These are phyloP conservation scores for Boletus mariae DNA, from an alignment of 1,284 basidiomycete genomes.

Conservation along the genomic window DNA sequence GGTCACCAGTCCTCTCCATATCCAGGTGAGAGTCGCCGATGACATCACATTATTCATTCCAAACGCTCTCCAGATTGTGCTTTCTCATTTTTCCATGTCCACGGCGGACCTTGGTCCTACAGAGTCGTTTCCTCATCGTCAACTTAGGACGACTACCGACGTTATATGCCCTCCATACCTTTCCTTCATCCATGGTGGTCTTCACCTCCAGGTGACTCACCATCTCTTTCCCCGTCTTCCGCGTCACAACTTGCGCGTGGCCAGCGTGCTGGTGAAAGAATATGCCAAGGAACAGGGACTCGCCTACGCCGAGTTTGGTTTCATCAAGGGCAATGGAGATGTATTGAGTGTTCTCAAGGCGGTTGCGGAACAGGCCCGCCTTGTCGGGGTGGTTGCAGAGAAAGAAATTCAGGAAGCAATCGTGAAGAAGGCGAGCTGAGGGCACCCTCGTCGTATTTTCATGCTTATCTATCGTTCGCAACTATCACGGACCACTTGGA, in stretches of 20 bases:
- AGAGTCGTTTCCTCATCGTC: conserved; percentile 91
- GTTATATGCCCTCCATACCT: conserved; percentile 84
- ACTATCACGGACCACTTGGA: conserved; percentile 6
- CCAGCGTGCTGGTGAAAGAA: conserved; percentile 79
- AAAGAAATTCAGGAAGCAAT: conserved; percentile 59
- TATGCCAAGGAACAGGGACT: conserved; percentile 84
- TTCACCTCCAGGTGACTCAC: conserved; percentile 95
- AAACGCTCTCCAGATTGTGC: conserved; percentile 72
- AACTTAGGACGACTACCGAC: conserved; percentile 94
- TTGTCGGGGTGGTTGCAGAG: conserved; percentile 72
- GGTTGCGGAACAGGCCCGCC: conserved; percentile 80
- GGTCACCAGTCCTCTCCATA: conserved; percentile 79
- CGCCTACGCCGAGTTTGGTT: conserved; percentile 88
- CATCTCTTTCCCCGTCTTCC: conserved; percentile 96
- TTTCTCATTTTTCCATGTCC: conserved; percentile 97
- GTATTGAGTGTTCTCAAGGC: conserved; percentile 73
- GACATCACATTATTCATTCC: conserved; percentile 5
- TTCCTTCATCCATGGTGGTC: conserved; percentile 90
- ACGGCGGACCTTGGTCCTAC: conserved; percentile 86
- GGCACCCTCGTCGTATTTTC: not conserved
- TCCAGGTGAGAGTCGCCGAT: conserved; percentile 53
- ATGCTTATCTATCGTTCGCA: not conserved
- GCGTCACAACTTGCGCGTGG: conserved; percentile 85
- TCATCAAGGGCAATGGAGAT: conserved; percentile 77
- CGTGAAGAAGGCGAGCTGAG: conserved; percentile 36